Conservation (phyloP, 2,329 filamentous ascomycete genomes). For the Remersonia thermophila region DNA sequence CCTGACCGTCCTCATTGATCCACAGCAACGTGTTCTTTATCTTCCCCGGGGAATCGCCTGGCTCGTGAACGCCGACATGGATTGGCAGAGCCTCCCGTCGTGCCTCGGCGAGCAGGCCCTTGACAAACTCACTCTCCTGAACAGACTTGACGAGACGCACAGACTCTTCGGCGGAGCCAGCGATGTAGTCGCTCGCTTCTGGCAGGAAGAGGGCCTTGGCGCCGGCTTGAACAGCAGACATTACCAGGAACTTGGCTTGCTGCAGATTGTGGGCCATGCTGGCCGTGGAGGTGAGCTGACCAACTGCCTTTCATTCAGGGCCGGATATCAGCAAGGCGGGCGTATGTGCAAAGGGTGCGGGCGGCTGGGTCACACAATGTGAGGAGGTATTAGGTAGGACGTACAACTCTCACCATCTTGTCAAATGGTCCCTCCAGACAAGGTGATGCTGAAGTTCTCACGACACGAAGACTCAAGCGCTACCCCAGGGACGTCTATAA, state of each 20-base stretch:
- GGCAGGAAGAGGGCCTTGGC: conserved; percentile 79
- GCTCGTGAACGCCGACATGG: conserved; percentile 80
- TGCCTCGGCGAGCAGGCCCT: conserved; percentile 60
- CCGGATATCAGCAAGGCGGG: too few relatives aligned
- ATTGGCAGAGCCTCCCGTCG: conserved; percentile 52
- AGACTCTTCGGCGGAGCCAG: conserved; percentile 52
- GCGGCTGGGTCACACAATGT: too few relatives aligned
- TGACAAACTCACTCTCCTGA: conserved; percentile 57
- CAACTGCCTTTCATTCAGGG: conserved; percentile 53
- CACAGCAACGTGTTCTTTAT: conserved; percentile 43
- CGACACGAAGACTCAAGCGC: too few relatives aligned
- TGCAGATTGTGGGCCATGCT: conserved; percentile 67
- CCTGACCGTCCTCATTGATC: conserved; percentile 32
- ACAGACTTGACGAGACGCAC: conserved; percentile 58
- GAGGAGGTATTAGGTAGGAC: too few relatives aligned
- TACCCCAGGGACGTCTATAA: too few relatives aligned
- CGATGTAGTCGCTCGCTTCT: conserved; percentile 85
- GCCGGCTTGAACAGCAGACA: conserved; percentile 60
- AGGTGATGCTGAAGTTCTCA: too few relatives aligned
- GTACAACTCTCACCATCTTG: too few relatives aligned
- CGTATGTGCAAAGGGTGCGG: too few relatives aligned
- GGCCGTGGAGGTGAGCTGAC: conserved; percentile 78
- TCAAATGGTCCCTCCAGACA: too few relatives aligned
- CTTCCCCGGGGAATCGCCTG: conserved; percentile 24
- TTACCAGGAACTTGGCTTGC: conserved; percentile 61